These are phyloP conservation scores for Pilaira anomala DNA, from an alignment of 192 early-diverging fungal genomes.

Conservation along the genomic window DNA sequence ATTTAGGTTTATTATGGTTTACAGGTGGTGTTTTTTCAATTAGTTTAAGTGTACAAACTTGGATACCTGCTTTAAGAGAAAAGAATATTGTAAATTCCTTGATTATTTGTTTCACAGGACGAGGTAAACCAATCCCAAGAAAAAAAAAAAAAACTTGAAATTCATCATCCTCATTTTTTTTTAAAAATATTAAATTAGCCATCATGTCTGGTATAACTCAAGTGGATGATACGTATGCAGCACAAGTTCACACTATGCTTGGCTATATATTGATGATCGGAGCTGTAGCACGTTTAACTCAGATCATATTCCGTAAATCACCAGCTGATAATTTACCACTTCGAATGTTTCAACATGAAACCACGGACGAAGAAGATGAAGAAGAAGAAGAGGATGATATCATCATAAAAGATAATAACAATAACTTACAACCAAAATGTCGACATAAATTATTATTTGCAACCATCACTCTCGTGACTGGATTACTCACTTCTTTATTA, in stretches of 20 bases:
- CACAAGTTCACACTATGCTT: slow-evolving; percentile 11
- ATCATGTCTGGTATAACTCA: not conserved
- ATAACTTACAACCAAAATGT: slow-evolving; percentile 15
- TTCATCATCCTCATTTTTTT: not conserved
- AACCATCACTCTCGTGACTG: slow-evolving; percentile 37
- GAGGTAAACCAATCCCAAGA: slow-evolving; percentile 13
- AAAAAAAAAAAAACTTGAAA: not conserved
- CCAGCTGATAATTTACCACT: slow-evolving; percentile 21
- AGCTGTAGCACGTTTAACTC: slow-evolving; percentile 7
- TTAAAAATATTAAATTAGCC: not conserved
- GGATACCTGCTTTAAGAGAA: slow-evolving; percentile 28
- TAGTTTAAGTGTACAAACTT: slow-evolving; percentile 31
- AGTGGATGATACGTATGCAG: slow-evolving; percentile 5
- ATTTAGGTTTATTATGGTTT: slow-evolving; percentile 44
- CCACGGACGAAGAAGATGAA: slow-evolving; percentile 10
- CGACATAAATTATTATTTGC: slow-evolving; percentile 24
- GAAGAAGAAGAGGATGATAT: not conserved
- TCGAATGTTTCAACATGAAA: slow-evolving; percentile 11
- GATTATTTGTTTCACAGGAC: slow-evolving; percentile 39
- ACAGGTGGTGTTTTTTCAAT: slow-evolving; percentile 43
- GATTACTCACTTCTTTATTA: slow-evolving; percentile 35
- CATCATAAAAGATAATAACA: not conserved
- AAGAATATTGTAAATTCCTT: slow-evolving; percentile 41
- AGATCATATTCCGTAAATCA: slow-evolving; percentile 24
- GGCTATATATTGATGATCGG: slow-evolving; percentile 21